Percentiles rank a stretch among this genome's conserved stretches.
phyloP scores from a whole-genome alignment of 495 filamentous ascomycete species.

The Penicillium arizonense region DNA sequence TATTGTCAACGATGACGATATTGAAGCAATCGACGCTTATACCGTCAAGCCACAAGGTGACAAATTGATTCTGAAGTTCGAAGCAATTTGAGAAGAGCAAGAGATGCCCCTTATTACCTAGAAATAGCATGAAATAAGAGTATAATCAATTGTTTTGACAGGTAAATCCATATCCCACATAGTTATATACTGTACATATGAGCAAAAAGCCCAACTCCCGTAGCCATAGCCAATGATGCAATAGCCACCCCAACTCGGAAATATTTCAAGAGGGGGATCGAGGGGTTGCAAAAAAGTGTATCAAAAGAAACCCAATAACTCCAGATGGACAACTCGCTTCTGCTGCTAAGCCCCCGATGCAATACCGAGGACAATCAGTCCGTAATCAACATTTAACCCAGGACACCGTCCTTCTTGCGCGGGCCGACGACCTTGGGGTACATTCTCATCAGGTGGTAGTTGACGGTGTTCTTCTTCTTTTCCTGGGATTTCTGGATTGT shows the following conservation, averaged over 20 bases:
- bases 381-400: slow-evolving; percentile 29
- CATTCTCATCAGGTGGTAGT: slow-evolving; percentile 88
- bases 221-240: slow-evolving; percentile 8
- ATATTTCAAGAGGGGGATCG: neutral
- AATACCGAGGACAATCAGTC: neutral
- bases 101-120: neutral
- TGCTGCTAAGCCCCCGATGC: slow-evolving; percentile 3
- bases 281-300: slow-evolving; percentile 4
- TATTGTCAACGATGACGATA: slow-evolving; percentile 53
- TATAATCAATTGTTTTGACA: slow-evolving; percentile 22
- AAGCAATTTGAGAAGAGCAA: slow-evolving; percentile 15
- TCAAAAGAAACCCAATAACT: slow-evolving; percentile 21
- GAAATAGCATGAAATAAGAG: slow-evolving; percentile 8
- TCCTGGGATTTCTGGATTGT: slow-evolving; percentile 56
- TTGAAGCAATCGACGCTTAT: slow-evolving; percentile 67
- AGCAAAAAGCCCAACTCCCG: slow-evolving; percentile 16
- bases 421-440: slow-evolving; percentile 74
- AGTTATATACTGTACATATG: slow-evolving; percentile 31
- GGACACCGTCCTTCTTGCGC: slow-evolving; percentile 63
- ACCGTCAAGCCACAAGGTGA: slow-evolving; percentile 55
- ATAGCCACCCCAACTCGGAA: neutral
- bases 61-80: slow-evolving; percentile 45
- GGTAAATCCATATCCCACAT: slow-evolving; percentile 12
- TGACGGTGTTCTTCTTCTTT: slow-evolving; percentile 82
- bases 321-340: slow-evolving; percentile 14